Evolutionary conservation across 169 alveolate genomes (phyloP).

Genomic region (Babesia ovis): DNA sequence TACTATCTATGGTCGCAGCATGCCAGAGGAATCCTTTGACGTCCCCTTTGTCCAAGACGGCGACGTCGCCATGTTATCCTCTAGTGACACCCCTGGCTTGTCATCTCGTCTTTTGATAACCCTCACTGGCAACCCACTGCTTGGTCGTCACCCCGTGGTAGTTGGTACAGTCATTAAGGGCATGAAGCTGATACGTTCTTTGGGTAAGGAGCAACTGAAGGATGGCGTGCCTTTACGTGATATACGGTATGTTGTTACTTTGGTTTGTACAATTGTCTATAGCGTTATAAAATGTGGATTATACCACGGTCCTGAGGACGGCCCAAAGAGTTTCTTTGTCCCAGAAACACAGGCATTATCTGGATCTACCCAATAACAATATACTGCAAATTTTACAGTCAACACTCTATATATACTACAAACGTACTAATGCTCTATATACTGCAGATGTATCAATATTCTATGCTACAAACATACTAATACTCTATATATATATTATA

Average conservation of each 20-base stretch:
- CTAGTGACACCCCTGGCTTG: conserved; percentile 61
- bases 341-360: not conserved
- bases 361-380: no score
- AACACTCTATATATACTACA: no score
- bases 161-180: conserved; percentile 80
- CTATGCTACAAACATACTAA: no score
- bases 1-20: conserved; percentile 66
- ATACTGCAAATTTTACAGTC: no score
- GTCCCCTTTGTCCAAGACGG: conserved; percentile 76
- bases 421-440: no score
- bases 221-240: conserved; percentile 74
- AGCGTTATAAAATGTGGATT: conserved; percentile 60
- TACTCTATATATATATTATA: no score
- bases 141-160: conserved; percentile 71
- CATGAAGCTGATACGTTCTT: conserved; percentile 71
- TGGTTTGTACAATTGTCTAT: conserved; percentile 43
- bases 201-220: conserved; percentile 65
- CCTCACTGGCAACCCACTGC: conserved; percentile 62
- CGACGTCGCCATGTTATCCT: conserved; percentile 73
- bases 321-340: conserved; percentile 43
- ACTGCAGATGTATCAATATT: no score
- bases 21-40: conserved; percentile 75
- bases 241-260: conserved; percentile 39
- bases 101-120: conserved; percentile 75
- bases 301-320: conserved; percentile 60